Percentiles rank a stretch among this genome's conserved stretches.
Evolutionary conservation across 2,329 filamentous ascomycete species (phyloP).

Genomic region (Tetracladium maxilliforme): DNA sequence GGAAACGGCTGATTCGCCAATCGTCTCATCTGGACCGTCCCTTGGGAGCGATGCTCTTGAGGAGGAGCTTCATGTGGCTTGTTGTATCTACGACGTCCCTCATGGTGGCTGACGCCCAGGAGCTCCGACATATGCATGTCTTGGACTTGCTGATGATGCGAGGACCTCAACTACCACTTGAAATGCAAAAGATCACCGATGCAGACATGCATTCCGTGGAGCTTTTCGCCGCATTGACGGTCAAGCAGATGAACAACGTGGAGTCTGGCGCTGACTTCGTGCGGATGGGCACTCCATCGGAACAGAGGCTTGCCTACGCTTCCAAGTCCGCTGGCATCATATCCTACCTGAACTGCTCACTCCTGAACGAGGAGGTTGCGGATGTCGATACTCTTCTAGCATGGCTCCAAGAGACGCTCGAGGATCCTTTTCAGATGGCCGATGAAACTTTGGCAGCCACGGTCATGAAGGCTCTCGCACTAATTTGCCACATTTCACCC

Average conservation of each 20-base stretch:
- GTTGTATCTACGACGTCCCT: constrained; percentile 67
- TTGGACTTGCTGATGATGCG: constrained; percentile 59
- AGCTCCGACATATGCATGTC: constrained; percentile 46
- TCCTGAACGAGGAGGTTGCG: constrained; percentile 68
- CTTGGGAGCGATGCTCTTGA: constrained; percentile 79
- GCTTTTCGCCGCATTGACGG: constrained; percentile 55
- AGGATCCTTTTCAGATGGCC: constrained; percentile 69
- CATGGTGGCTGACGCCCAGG: constrained; percentile 47
- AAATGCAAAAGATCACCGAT: no score
- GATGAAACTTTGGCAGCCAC: constrained; percentile 64
- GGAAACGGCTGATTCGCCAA: constrained; percentile 74
- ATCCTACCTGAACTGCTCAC: constrained; percentile 71
- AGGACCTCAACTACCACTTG: no score
- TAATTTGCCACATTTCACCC: constrained; percentile 64
- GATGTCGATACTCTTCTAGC: constrained; percentile 65
- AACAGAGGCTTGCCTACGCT: constrained; percentile 73
- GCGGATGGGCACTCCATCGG: constrained; percentile 69
- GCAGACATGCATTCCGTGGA: constrained; percentile 42
- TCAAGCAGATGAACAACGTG: constrained; percentile 72
- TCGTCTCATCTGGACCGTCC: constrained; percentile 71
- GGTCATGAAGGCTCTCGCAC: constrained; percentile 67
- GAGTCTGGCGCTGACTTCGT: constrained; percentile 87
- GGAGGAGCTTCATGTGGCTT: constrained; percentile 77
- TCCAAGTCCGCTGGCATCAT: constrained; percentile 74
- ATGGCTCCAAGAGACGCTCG: constrained; percentile 75